Evolutionary conservation across 768 basidiomycete species (phyloP), one percentile per base, ranked within the genome.

Genomic region (Coprinopsis cinerea): DNA sequence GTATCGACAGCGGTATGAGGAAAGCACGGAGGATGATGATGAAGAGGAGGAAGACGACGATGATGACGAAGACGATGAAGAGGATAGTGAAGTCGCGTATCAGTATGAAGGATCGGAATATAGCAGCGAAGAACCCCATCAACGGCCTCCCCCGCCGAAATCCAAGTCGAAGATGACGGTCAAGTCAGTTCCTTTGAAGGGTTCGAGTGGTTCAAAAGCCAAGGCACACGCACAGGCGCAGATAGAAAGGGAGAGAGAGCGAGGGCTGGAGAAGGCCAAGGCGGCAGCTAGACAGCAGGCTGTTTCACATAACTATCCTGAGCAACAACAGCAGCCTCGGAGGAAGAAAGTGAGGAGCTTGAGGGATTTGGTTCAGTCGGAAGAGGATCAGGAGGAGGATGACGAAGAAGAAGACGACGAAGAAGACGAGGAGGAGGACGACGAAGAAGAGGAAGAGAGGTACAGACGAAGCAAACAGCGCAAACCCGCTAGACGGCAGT

Each of bases 21-120:
- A 57, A 1, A 58, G 59, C 5, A 58, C 58, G 2, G 47, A 45
- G 9, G 56, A 56, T 1, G 50, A 47, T 3, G 47, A 51, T 14
- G 40, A 51, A 3, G 58, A 54, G 17, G 57, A 61, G 7, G 56
- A 59, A 3, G 55, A 55, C 0, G 59, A 55, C 22, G 59, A 58
- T 1, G 57, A 59, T 2, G 58, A 53, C 5, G 60, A 60, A 0
- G 57, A 59, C 0, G 59, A 57, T 18, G 58, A 57, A 13, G 59
- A 57, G n/a, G 58, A 61, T 18, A 47, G 36, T 13, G 48, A 52
- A 26, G 48, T 22, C 34, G 47, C 49, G 22, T 51, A 51, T 37
- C 30, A 51, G 43, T 51, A 51, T 44, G 49, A 51, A 20, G 44
- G 44, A 28, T 45, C 44, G 28, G 44, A 45, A 17, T 27, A 27